phyloP scores from a whole-genome alignment of 805 yeast species.

The Ogataea thermomethanolica region DNA sequence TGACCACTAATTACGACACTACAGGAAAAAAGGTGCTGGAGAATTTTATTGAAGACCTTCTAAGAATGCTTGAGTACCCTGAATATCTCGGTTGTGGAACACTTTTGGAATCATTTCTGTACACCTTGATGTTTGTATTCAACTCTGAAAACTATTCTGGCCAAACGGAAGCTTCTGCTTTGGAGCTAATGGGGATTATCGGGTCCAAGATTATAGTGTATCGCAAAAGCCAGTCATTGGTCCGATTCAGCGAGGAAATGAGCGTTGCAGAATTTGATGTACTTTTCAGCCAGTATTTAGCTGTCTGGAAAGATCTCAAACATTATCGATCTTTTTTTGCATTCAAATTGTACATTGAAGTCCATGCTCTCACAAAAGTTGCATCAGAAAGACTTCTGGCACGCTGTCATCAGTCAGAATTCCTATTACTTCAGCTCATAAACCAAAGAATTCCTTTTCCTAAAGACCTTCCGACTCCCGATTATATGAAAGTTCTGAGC shows the following conservation, averaged over 20 bases:
- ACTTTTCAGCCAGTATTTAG: slow-evolving; percentile 8
- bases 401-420: slow-evolving; percentile 3
- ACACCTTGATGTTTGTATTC: slow-evolving; percentile 39
- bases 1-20: slow-evolving; percentile 32
- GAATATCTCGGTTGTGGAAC: slow-evolving; percentile 62
- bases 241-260: slow-evolving; percentile 9
- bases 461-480: background rate
- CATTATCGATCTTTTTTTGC: slow-evolving; percentile 5
- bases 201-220: slow-evolving; percentile 48
- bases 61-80: slow-evolving; percentile 46
- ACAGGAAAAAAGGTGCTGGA: slow-evolving; percentile 43
- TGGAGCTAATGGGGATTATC: slow-evolving; percentile 61
- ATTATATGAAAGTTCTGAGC: slow-evolving; percentile 21
- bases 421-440: slow-evolving; percentile 5
- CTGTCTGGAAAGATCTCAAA: slow-evolving; percentile 8
- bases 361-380: slow-evolving; percentile 5
- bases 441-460: slow-evolving; percentile 5
- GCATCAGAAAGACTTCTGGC: slow-evolving; percentile 1
- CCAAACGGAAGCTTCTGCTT: slow-evolving; percentile 44
- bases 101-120: slow-evolving; percentile 44
- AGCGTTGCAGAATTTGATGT: slow-evolving; percentile 7
- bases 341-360: slow-evolving; percentile 7
- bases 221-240: slow-evolving; percentile 14
- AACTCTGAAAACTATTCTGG: slow-evolving; percentile 38
- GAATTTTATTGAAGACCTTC: slow-evolving; percentile 52